phyloP scores from a whole-genome alignment of 768 basidiomycete genomes.

The Mycena belliarum region DNA sequence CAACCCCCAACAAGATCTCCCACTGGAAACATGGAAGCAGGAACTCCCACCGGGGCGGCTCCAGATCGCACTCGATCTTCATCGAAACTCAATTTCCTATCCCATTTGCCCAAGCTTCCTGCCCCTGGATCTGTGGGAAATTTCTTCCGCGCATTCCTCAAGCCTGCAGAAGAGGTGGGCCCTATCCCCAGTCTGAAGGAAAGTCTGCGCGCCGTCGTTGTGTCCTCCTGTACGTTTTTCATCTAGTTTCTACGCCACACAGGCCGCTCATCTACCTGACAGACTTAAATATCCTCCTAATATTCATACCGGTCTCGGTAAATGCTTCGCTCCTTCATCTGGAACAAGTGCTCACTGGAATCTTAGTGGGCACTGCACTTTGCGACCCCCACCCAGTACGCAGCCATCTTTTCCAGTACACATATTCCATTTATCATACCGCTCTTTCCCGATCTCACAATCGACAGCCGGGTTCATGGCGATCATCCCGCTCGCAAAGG shows the following conservation, averaged over 20 bases:
- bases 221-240: neutral
- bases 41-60: neutral
- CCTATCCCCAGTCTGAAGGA: constrained; percentile 1
- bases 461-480: constrained; percentile 53
- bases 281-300: constrained; percentile 1
- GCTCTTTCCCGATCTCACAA: neutral
- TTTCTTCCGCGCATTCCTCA: neutral
- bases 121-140: no score
- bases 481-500: constrained; percentile 66
- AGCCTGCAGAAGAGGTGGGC: constrained; percentile 1
- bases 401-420: constrained; percentile 53
- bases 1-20: no score
- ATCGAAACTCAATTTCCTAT: neutral
- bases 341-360: neutral
- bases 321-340: neutral
- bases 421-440: neutral
- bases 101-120: neutral
- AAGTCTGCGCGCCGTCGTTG: neutral
- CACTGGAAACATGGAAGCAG: neutral
- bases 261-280: neutral
- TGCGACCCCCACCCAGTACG: constrained; percentile 33
- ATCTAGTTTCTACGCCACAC: neutral
- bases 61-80: neutral
- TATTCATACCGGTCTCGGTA: constrained; percentile 3
- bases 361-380: constrained; percentile 56